These are phyloP conservation scores for Pseudocercospora musae DNA, from an alignment of 2,329 filamentous ascomycete species.

Conservation along the genomic window DNA sequence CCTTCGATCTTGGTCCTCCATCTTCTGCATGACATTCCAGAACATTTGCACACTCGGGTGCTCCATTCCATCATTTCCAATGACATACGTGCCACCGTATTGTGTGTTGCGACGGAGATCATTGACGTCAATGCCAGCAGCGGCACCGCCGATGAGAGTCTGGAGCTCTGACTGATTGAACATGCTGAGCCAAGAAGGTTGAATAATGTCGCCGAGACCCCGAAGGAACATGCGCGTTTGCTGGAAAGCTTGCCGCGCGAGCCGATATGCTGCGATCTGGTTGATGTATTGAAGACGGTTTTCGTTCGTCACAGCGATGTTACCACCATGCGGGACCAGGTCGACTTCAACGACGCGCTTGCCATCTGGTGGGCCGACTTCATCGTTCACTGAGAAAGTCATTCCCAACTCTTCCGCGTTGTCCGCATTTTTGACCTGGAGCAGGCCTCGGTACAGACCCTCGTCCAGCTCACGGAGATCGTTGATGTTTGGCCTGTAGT, in stretches of 20 bases:
- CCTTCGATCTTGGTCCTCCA: constrained; percentile 73
- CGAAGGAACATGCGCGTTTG: constrained; percentile 86
- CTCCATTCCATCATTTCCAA: constrained; percentile 84
- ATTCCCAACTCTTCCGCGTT: constrained; percentile 74
- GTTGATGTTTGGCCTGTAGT: constrained; percentile 89
- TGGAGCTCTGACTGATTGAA: constrained; percentile 96
- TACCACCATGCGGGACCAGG: constrained; percentile 71
- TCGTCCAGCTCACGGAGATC: constrained; percentile 91
- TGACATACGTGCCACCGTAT: constrained; percentile 82
- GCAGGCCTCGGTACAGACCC: constrained; percentile 80
- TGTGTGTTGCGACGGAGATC: constrained; percentile 80
- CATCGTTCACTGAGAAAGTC: constrained; percentile 84
- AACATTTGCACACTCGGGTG: constrained; percentile 84
- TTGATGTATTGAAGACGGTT: constrained; percentile 94
- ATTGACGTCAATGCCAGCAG: constrained; percentile 75
- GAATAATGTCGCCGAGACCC: constrained; percentile 82
- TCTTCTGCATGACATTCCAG: constrained; percentile 79
- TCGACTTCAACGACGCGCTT: constrained; percentile 67
- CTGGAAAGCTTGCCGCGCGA: constrained; percentile 72
- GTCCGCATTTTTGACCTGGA: constrained; percentile 79
- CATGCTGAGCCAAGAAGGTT: constrained; percentile 93
- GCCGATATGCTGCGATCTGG: constrained; percentile 80
- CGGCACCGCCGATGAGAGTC: constrained; percentile 82
- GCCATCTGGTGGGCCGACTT: constrained; percentile 42
- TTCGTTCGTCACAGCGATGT: constrained; percentile 79